Base-by-base conservation (phyloP, 2,329 filamentous ascomycete species). In the Epichloe sylvatica region DNA sequence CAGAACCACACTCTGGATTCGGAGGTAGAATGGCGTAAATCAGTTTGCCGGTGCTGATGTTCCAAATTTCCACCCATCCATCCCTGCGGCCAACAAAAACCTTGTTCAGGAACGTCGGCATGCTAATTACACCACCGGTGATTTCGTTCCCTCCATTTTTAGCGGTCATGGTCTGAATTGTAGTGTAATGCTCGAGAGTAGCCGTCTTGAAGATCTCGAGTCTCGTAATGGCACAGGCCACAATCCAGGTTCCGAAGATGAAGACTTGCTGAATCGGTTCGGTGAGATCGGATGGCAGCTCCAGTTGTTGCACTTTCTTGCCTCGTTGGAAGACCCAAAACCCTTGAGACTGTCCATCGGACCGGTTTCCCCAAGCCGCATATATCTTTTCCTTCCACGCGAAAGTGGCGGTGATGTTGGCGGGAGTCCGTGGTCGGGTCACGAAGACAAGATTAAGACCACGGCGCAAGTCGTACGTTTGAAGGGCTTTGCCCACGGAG, bases 81-180 rank as follows among this genome's bases (percentile, higher is more conserved):
- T 98, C 89, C 54, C 78, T 78, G 59, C 88, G 82, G 9, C 88
- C 94, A 3, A 88, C 85, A 56, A 97, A 88, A 42, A 98, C 78
- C 67, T 98, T 98, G 73, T 98, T 98, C 53, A 98, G 68, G 65
- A 89, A 94, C 0, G 92, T 97, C 1, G 91, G 90, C 83, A 97
- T 88, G 59, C 80, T 94, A 62, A 81, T 84, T 56, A 95, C 76
- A 46, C 83, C 81, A 23, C 86, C 86, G 0, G 85, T 88, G 51
- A 96, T 80, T 56, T 82, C 71, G 56, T 81, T 83, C 49, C 78
- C 77, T 19, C 75, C 75, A 34, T 78, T 72, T 53, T 69, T 70
- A 1, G 74, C 69, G 1, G 76, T 70, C 52, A 77, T 73, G 4
- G 77, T 78, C 48, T 77, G 75, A 17, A 97, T 74, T 0, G 87